These are phyloP conservation scores for Kickxella alabastrina DNA, from an alignment of 192 early-diverging fungal genomes.

Conservation along the genomic window DNA sequence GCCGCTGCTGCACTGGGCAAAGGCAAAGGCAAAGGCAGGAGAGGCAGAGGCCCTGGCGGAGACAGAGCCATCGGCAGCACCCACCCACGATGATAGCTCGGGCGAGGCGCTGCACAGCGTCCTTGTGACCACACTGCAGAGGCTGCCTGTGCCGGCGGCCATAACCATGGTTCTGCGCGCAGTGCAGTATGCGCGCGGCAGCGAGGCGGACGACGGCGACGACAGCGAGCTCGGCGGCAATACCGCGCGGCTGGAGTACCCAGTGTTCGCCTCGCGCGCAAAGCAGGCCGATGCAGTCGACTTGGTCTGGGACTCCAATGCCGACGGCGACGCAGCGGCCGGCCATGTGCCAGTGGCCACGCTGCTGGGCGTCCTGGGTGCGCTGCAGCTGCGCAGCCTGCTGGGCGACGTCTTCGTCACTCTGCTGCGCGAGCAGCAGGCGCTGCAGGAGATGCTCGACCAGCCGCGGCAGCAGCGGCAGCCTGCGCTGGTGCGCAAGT, in stretches of 20 bases:
- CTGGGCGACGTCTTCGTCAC: slow-evolving; percentile 72
- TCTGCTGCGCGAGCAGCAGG: slow-evolving; percentile 65
- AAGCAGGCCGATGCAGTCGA: not conserved
- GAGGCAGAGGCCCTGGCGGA: slow-evolving; percentile 43
- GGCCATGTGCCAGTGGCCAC: slow-evolving; percentile 53
- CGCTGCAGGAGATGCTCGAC: slow-evolving; percentile 47
- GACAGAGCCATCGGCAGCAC: too few relatives aligned
- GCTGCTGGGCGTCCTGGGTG: slow-evolving; percentile 63
- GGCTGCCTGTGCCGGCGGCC: slow-evolving; percentile 21
- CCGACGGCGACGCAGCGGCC: slow-evolving; percentile 1
- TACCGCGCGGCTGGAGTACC: too few relatives aligned
- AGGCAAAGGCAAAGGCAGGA: slow-evolving; percentile 46
- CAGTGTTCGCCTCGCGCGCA: too few relatives aligned
- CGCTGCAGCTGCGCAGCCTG: slow-evolving; percentile 54
- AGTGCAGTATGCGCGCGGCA: slow-evolving; percentile 21
- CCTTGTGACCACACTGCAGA: slow-evolving; percentile 7
- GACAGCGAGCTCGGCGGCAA: not conserved
- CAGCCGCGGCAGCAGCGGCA: not conserved
- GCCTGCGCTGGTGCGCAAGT: slow-evolving; percentile 13
- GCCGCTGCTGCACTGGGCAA: slow-evolving; percentile 58
- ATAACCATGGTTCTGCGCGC: slow-evolving; percentile 18
- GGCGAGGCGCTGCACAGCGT: slow-evolving; percentile 43
- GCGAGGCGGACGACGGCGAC: slow-evolving; percentile 4
- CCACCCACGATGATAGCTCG: too few relatives aligned
- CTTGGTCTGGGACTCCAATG: not conserved